phyloP scores from a whole-genome alignment of 2,329 filamentous ascomycete genomes.

The Coniochaeta sp. region DNA sequence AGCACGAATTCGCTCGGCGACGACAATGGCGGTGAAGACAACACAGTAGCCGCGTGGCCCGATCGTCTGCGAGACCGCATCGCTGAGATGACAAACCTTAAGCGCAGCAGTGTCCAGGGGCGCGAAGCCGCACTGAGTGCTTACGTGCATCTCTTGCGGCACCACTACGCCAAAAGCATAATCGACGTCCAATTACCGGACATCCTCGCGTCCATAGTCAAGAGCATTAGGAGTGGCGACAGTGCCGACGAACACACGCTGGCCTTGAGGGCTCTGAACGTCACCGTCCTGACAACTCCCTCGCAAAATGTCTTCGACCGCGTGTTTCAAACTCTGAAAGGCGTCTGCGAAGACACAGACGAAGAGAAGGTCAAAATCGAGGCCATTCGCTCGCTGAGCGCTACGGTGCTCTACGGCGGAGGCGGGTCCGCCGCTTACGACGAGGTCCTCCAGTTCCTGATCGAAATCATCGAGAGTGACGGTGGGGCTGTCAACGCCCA shows the following conservation, averaged over 20 bases:
- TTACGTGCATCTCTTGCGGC: conserved; percentile 60
- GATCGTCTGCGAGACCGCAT: conserved; percentile 58
- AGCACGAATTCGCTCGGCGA: conserved; percentile 42
- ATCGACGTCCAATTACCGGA: conserved; percentile 53
- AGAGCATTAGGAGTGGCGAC: conserved; percentile 61
- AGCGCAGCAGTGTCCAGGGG: conserved; percentile 66
- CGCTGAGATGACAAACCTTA: conserved; percentile 64
- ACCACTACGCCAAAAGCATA: conserved; percentile 58
- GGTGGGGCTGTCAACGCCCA: conserved; percentile 64
- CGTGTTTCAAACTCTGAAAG: conserved; percentile 50
- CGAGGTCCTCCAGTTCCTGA: conserved; percentile 66
- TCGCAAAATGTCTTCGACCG: conserved; percentile 60
- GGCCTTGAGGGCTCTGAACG: conserved; percentile 64
- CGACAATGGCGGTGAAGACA: conserved; percentile 51
- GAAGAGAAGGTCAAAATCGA: conserved; percentile 57
- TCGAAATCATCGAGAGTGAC: conserved; percentile 75
- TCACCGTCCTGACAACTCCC: conserved; percentile 62
- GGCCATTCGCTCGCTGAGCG: conserved; percentile 66
- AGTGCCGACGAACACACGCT: conserved; percentile 62
- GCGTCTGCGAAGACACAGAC: conserved; percentile 58
- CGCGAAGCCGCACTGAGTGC: conserved; percentile 57
- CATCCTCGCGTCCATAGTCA: conserved; percentile 57
- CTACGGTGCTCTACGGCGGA: conserved; percentile 70
- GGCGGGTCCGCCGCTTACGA: conserved; percentile 60
- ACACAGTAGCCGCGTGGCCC: conserved; percentile 51